These are phyloP conservation scores for Populus davidiana DNA, from an alignment of 345 rosid genomes.

Conservation along the genomic window DNA sequence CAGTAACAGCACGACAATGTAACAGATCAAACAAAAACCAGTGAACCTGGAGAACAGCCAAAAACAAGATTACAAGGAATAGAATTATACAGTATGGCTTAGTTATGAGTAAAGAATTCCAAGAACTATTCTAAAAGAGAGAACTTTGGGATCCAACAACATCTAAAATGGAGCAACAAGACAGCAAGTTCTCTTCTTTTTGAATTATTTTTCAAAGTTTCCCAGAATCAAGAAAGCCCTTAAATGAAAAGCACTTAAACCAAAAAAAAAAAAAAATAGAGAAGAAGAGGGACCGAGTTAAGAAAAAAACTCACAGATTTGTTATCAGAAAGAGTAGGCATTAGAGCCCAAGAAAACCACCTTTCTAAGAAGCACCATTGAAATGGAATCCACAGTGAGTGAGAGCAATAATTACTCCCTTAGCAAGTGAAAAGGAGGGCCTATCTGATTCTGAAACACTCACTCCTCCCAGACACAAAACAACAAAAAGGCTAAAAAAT, in stretches of 20 bases:
- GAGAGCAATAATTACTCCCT: neutral
- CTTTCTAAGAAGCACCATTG: neutral
- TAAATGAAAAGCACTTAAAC: neutral
- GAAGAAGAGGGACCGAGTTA: neutral
- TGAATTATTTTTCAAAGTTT: neutral
- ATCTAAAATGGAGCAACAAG: neutral
- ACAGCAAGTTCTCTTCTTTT: slow-evolving; percentile 10
- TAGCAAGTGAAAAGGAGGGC: neutral
- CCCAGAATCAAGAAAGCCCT: slow-evolving; percentile 6
- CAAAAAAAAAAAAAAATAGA: neutral
- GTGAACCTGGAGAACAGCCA: neutral
- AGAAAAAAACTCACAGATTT: slow-evolving; percentile 36
- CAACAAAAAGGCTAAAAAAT: neutral
- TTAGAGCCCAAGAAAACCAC: slow-evolving; percentile 15
- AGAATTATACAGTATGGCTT: neutral
- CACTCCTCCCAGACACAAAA: slow-evolving; percentile 9
- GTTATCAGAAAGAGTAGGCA: slow-evolving; percentile 20
- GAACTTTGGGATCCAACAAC: neutral
- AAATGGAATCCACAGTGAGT: neutral
- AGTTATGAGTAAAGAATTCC: neutral
- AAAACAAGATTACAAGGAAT: neutral
- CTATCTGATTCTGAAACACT: slow-evolving; percentile 17
- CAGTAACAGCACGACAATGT: neutral
- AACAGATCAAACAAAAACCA: slow-evolving; percentile 6
- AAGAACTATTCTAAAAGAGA: neutral